phyloP scores from a whole-genome alignment of 1,284 basidiomycete genomes.

The Ceratobasidium sp. region DNA sequence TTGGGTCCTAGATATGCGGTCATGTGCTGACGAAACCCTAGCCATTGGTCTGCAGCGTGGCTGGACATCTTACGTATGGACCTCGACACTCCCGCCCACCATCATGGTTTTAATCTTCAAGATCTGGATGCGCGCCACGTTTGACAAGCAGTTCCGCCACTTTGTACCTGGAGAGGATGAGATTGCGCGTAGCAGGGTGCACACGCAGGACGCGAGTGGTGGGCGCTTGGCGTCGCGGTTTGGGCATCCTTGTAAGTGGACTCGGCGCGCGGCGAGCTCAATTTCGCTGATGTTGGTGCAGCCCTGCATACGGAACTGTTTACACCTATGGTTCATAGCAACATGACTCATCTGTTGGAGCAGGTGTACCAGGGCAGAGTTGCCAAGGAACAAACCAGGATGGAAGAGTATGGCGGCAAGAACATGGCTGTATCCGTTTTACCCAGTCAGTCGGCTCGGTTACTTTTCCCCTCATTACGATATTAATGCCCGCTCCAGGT shows the following conservation, averaged over 20 bases:
- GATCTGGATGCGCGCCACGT: constrained; percentile 75
- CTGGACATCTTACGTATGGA: constrained; percentile 77
- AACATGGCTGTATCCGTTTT: constrained; percentile 75
- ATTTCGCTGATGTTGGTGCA: background rate
- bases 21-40: constrained; percentile 53
- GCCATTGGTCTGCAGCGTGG: constrained; percentile 86
- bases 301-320: constrained; percentile 81
- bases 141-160: constrained; percentile 79
- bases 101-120: constrained; percentile 84
- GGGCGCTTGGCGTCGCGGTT: constrained; percentile 84
- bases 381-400: constrained; percentile 66
- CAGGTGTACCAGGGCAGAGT: constrained; percentile 82
- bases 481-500: constrained; percentile 13
- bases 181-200: constrained; percentile 72
- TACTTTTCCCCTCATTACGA: background rate
- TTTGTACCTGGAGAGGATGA: constrained; percentile 79
- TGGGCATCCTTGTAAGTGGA: constrained; percentile 69
- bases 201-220: constrained; percentile 76
- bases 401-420: constrained; percentile 79
- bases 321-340: constrained; percentile 88
- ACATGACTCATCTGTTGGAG: constrained; percentile 78
- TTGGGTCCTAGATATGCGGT: background rate
- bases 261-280: background rate
- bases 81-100: constrained; percentile 79
- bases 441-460: constrained; percentile 58